Evolutionary conservation across 1,284 basidiomycete genomes (phyloP), one percentile per base, ranked within the genome.

Genomic region (Lentinula novae-zelandiae): DNA sequence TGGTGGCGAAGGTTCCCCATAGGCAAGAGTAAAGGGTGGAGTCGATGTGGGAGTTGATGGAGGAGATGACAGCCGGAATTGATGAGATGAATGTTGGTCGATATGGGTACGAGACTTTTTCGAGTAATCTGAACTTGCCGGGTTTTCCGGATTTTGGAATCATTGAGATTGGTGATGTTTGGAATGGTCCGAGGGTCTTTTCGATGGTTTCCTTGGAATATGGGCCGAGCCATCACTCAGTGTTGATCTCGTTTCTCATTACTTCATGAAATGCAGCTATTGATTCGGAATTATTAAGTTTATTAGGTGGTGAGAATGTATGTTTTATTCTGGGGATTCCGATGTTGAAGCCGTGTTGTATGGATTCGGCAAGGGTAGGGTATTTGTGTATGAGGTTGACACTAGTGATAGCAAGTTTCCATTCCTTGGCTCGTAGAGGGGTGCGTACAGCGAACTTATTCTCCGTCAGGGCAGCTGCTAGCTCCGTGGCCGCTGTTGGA

Each of bases 51-150:
- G 22, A 22, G 22, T 22, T 22, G 1, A 22, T 22, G 22, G 22
- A 22, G 22, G 22, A 22, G 22, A 22, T 22, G 22, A 22, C 22
- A 22, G 22, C 22, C 1, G 22, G 22, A 22, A 22, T 22, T 22
- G 22, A 22, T 22, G 22, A 3, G 22, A 22, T 22, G 22, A 2
- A 3, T 22, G 22, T 22, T 1, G 22, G 22, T 22, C 36, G n/a
- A 57, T 58, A 22, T 22, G 66, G 66, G 33, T 62, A 68, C 34
- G 68, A 69, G 12, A 62, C 59, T 46, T 69, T 65, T 56, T 67
- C 67, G 22, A 68, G 48, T 10, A 65, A 33, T 8, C 64, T 57
- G 50, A 60, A 67, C 36, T 63, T 61, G 3, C 60, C 63, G 3
- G 66, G 63, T 40, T 63, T 65, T 2, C 57, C 56, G 1, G 67